Evolutionary conservation across 2,329 filamentous ascomycete genomes (phyloP).

Genomic region (Salinomyces thailandicus): DNA sequence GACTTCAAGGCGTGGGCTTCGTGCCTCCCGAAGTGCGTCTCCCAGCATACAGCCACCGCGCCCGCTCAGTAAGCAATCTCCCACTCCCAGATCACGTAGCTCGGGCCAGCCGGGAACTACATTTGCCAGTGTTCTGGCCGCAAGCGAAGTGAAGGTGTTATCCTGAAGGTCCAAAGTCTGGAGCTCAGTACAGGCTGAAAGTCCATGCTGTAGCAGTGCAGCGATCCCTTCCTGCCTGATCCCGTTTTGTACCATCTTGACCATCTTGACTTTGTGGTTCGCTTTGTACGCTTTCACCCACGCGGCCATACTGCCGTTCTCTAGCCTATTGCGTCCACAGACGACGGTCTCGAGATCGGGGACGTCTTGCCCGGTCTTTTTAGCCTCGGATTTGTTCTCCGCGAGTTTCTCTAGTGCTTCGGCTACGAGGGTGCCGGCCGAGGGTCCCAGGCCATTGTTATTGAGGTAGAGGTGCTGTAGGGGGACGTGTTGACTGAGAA

Average conservation of each 20-base stretch:
- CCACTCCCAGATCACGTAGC: slow-evolving; percentile 74
- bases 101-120: slow-evolving; percentile 63
- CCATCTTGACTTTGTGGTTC: slow-evolving; percentile 65
- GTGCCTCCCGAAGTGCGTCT: slow-evolving; percentile 59
- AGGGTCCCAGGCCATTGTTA: slow-evolving; percentile 93
- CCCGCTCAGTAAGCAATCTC: slow-evolving; percentile 73
- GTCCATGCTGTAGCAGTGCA: slow-evolving; percentile 65
- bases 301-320: slow-evolving; percentile 91
- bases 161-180: slow-evolving; percentile 84
- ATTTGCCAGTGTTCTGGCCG: slow-evolving; percentile 65
- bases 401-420: slow-evolving; percentile 77
- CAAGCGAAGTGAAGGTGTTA: slow-evolving; percentile 84
- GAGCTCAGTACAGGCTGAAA: slow-evolving; percentile 59
- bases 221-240: slow-evolving; percentile 90
- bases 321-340: slow-evolving; percentile 88
- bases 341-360: slow-evolving; percentile 90
- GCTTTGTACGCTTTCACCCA: slow-evolving; percentile 84
- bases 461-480: slow-evolving; percentile 92
- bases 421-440: slow-evolving; percentile 79
- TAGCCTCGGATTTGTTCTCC: slow-evolving; percentile 68
- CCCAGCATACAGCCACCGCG: slow-evolving; percentile 68
- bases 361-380: slow-evolving; percentile 55
- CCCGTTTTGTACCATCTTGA: slow-evolving; percentile 98
- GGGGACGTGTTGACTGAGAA: slow-evolving; percentile 77
- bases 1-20: slow-evolving; percentile 68